These are phyloP conservation scores for Syncephalis plumigaleata DNA, from an alignment of 371 early-diverging fungal species.

Conservation along the genomic window DNA sequence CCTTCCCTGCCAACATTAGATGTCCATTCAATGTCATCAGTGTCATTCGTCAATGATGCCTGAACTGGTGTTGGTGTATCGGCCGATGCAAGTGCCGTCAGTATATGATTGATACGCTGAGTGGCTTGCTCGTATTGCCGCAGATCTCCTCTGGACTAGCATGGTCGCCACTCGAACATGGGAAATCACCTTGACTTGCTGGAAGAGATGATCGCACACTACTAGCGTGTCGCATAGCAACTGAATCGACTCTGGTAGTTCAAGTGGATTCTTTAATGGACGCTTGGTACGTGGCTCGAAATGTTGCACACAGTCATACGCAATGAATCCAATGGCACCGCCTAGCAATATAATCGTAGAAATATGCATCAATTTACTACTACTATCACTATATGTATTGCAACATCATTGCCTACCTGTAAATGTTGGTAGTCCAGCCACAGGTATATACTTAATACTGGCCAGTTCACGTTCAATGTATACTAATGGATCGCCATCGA, in stretches of 20 bases:
- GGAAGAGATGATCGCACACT: conserved; percentile 85
- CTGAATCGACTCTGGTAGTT: conserved; percentile 83
- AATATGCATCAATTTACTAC: not conserved
- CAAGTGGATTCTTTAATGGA: conserved; percentile 63
- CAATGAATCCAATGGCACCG: conserved; percentile 92
- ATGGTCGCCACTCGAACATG: conserved; percentile 48
- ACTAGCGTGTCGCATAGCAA: conserved; percentile 88
- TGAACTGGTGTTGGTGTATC: conserved; percentile 33
- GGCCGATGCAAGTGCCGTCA: conserved; percentile 24
- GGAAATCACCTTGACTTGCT: conserved; percentile 73
- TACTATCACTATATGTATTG: not conserved
- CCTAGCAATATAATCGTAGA: conserved; percentile 19
- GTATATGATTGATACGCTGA: conserved; percentile 39
- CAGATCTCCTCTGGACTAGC: no score
- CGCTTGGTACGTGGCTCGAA: conserved; percentile 81
- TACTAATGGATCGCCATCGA: conserved; percentile 75
- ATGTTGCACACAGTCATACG: conserved; percentile 89
- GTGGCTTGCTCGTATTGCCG: conserved; percentile 41
- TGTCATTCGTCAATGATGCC: conserved; percentile 3
- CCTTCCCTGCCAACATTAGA: conserved; percentile 83
- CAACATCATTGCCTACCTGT: conserved; percentile 42
- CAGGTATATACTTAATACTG: conserved; percentile 49
- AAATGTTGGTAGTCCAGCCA: conserved; percentile 72
- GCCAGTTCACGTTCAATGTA: conserved; percentile 69
- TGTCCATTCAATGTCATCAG: conserved; percentile 29